A percentile compares a stretch with the other conserved stretches of the same genome.
These are phyloP conservation scores for Ophiosphaerella korrae DNA, from an alignment of 2,329 filamentous ascomycete genomes.

Conservation along the genomic window DNA sequence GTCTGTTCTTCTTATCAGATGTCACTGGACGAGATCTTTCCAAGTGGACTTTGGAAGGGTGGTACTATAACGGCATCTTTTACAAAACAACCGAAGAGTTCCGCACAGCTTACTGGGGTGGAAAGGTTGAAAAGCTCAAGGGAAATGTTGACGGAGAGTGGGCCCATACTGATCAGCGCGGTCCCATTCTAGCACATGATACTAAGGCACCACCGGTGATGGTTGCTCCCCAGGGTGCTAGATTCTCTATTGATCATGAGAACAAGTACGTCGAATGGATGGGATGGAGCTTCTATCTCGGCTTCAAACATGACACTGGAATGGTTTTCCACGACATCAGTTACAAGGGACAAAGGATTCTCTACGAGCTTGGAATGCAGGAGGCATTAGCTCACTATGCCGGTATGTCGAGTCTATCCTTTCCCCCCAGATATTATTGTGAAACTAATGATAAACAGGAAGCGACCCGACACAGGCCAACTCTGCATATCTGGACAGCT, in stretches of 20 bases:
- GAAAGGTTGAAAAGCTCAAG: constrained; percentile 53
- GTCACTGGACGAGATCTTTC: constrained; percentile 57
- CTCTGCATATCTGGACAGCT: constrained; percentile 54
- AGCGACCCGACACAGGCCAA: constrained; percentile 52
- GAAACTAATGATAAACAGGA: not conserved
- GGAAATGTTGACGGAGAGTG: constrained; percentile 55
- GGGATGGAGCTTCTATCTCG: constrained; percentile 58
- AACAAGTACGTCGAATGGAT: constrained; percentile 56
- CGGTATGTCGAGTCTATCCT: not conserved
- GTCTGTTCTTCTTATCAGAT: constrained; percentile 50
- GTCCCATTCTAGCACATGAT: constrained; percentile 50
- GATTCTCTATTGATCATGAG: constrained; percentile 49
- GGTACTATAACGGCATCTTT: constrained; percentile 60
- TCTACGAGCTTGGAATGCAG: constrained; percentile 59
- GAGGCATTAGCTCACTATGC: constrained; percentile 60
- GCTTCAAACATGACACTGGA: constrained; percentile 54
- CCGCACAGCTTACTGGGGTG: constrained; percentile 48
- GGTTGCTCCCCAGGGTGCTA: constrained; percentile 48
- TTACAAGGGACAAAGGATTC: constrained; percentile 57
- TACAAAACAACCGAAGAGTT: constrained; percentile 57
- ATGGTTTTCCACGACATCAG: constrained; percentile 56
- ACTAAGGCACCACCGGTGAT: constrained; percentile 59
- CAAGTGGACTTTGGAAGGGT: constrained; percentile 57
- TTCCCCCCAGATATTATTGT: not conserved
- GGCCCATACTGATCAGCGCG: constrained; percentile 49